These are phyloP conservation scores for Aspergillus sp. DNA, from an alignment of 2,329 filamentous ascomycete species.

Conservation along the genomic window DNA sequence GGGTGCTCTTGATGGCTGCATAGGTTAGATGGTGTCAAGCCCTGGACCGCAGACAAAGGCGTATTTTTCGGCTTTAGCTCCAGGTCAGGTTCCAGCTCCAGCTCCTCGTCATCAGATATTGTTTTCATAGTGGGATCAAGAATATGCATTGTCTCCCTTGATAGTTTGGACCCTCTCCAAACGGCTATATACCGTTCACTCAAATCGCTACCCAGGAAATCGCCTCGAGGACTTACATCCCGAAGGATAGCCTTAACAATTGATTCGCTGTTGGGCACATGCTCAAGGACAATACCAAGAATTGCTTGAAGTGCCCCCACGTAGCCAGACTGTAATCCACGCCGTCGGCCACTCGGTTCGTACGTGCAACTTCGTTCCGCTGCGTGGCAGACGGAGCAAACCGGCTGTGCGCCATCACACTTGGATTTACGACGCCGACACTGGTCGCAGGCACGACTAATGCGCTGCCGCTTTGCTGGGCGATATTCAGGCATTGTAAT, in stretches of 20 bases:
- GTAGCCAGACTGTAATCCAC: background rate
- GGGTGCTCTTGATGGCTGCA: background rate
- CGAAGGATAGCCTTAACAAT: background rate
- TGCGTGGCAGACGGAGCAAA: conserved; percentile 59
- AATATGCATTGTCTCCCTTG: too few relatives aligned
- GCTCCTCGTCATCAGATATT: too few relatives aligned
- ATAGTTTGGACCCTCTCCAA: background rate
- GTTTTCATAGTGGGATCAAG: too few relatives aligned
- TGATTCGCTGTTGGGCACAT: background rate
- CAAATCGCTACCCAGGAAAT: background rate
- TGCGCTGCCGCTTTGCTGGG: conserved; percentile 13
- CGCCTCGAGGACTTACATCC: background rate
- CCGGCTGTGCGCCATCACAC: conserved; percentile 66
- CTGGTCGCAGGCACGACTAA: conserved; percentile 58
- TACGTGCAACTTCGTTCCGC: conserved; percentile 18
- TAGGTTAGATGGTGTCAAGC: too few relatives aligned
- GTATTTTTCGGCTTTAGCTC: too few relatives aligned
- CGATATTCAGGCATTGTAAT: too few relatives aligned
- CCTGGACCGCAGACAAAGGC: too few relatives aligned
- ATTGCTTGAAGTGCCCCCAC: background rate
- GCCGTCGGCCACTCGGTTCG: conserved; percentile 29
- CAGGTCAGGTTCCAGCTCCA: too few relatives aligned
- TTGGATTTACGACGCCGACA: conserved; percentile 66
- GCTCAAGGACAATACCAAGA: background rate
- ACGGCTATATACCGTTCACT: background rate